These are phyloP conservation scores for Trichoderma arundinaceum DNA, from an alignment of 2,329 filamentous ascomycete species.

Conservation along the genomic window DNA sequence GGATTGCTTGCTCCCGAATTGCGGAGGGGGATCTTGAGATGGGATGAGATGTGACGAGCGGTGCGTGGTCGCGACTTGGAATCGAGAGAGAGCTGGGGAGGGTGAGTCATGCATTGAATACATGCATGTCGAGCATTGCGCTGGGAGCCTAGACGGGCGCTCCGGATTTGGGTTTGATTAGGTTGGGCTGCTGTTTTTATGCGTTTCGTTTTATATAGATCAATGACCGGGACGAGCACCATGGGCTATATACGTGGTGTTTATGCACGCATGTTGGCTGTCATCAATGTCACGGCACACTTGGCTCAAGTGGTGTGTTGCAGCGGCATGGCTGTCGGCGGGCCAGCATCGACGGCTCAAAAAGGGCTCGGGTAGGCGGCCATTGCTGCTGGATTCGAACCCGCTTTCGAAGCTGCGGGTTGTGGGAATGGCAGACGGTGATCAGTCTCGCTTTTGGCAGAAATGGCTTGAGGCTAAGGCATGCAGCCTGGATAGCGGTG, in stretches of 20 bases:
- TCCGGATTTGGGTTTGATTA: background rate
- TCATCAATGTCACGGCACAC: background rate
- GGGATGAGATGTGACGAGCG: background rate
- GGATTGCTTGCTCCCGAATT: background rate
- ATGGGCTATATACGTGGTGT: no score
- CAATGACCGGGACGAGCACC: no score
- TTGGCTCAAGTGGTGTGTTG: background rate
- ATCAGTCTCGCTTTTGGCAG: conserved; percentile 1
- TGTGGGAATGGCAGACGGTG: background rate
- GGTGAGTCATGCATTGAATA: background rate
- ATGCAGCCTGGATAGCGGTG: background rate
- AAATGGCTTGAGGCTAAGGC: background rate
- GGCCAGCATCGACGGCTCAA: background rate
- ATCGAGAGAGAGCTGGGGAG: background rate
- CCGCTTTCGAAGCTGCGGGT: no score
- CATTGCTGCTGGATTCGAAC: no score
- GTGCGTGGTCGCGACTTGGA: no score
- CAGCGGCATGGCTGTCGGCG: background rate
- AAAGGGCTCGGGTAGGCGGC: background rate
- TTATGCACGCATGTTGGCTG: conserved; percentile 1
- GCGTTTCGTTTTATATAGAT: background rate
- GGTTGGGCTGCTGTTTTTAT: background rate
- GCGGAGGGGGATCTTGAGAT: background rate
- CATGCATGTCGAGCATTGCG: background rate
- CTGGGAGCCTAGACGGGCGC: background rate